Percentiles rank a stretch among this genome's conserved stretches.
These are phyloP conservation scores for Suillus occidentalis DNA, from an alignment of 768 basidiomycete genomes.

Conservation along the genomic window DNA sequence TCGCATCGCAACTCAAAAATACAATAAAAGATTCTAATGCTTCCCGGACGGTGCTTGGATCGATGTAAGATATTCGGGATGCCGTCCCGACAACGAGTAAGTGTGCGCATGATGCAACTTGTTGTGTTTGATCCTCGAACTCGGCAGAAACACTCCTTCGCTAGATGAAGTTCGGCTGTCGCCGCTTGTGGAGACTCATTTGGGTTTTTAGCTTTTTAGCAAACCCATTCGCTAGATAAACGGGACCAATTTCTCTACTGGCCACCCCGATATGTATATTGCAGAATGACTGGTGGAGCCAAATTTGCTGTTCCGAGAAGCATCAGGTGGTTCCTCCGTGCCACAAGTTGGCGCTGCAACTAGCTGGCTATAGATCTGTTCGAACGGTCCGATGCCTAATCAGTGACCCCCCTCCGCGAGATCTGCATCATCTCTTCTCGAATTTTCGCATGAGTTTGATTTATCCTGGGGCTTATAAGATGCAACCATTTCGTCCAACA, in stretches of 20 bases:
- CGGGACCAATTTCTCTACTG: slow-evolving; percentile 16
- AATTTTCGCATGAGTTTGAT: slow-evolving; percentile 16
- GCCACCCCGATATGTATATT: slow-evolving; percentile 24
- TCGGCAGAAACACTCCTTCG: slow-evolving; percentile 15
- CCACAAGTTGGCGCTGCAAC: slow-evolving; percentile 21
- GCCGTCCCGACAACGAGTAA: slow-evolving; percentile 23
- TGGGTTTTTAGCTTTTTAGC: slow-evolving; percentile 39
- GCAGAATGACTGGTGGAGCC: slow-evolving; percentile 17
- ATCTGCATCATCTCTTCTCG: slow-evolving; percentile 27
- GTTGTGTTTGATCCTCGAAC: slow-evolving; percentile 23
- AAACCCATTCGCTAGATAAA: slow-evolving; percentile 19
- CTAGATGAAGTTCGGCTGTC: slow-evolving; percentile 20
- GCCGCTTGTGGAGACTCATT: slow-evolving; percentile 27
- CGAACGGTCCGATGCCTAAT: slow-evolving; percentile 26
- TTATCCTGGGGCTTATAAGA: slow-evolving; percentile 27
- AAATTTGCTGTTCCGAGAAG: slow-evolving; percentile 34
- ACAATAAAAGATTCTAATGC: background rate
- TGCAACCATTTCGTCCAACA: slow-evolving; percentile 4
- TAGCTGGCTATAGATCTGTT: slow-evolving; percentile 21
- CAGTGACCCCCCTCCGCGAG: slow-evolving; percentile 19
- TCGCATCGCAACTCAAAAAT: background rate
- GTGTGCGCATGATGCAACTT: slow-evolving; percentile 13
- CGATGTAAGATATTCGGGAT: slow-evolving; percentile 19
- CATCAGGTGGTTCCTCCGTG: slow-evolving; percentile 29
- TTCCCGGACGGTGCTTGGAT: background rate